Percentiles rank a stretch among this genome's conserved stretches.
phyloP scores from a whole-genome alignment of 1,139 yeast species.

The Taphrina deformans region DNA sequence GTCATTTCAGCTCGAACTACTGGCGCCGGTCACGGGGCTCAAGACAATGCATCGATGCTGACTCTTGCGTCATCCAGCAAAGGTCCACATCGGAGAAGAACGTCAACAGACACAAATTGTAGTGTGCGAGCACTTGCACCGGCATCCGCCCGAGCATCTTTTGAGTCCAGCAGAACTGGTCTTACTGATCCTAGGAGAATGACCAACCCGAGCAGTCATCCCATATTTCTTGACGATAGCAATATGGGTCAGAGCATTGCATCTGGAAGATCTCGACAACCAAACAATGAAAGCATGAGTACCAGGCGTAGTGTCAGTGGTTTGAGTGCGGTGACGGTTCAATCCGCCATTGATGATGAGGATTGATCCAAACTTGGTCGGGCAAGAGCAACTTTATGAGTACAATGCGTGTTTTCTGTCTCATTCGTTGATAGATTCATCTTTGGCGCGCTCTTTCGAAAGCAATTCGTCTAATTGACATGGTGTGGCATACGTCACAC shows the following conservation, averaged over 20 bases:
- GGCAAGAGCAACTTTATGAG: no score
- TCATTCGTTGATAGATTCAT: no score
- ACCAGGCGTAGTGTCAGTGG: background rate
- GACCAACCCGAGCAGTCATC: background rate
- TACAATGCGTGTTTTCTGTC: no score
- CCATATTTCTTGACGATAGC: background rate
- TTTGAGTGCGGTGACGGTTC: background rate
- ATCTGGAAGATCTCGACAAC: background rate
- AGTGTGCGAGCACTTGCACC: constrained; percentile 31
- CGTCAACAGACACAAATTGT: constrained; percentile 18
- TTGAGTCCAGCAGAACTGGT: constrained; percentile 21
- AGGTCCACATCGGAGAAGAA: constrained; percentile 15
- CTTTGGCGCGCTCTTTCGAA: no score
- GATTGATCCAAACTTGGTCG: background rate
- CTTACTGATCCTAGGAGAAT: background rate
- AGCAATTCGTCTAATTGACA: no score
- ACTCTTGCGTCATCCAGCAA: constrained; percentile 27
- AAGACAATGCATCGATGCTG: constrained; percentile 27
- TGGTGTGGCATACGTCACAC: no score
- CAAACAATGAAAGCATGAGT: background rate
- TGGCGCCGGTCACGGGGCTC: constrained; percentile 17
- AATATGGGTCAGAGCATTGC: background rate
- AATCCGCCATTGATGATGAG: background rate
- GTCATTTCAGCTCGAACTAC: constrained; percentile 12
- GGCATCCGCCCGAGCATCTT: constrained; percentile 24